Base-by-base conservation (phyloP, 805 yeast species). In the Saccharomycopsis sp. region DNA sequence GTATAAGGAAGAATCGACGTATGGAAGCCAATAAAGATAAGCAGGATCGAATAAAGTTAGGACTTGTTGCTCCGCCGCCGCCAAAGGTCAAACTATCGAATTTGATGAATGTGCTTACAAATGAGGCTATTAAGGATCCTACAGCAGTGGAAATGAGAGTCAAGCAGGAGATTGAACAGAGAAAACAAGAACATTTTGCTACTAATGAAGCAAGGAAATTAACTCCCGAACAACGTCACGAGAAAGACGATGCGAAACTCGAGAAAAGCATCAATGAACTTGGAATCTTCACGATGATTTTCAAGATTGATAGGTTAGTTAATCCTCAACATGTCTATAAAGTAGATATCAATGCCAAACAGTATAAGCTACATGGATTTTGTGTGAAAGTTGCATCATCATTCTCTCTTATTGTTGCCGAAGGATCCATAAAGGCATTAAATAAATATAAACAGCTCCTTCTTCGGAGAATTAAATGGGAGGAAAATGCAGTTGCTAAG, bases 31-130 rank as follows among this genome's bases (percentile, higher is more conserved):
- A 83, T 61, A 84, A 85, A 65, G 94, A 86, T 52, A 77, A 80
- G 58, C 96, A 89, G 67, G 93, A 89, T 64, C 75, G 87, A 52
- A 85, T 92, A 23, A 80, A 84, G 58, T 73, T 89, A 3, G 99
- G 99, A 0, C 72, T 92, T 19, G 89, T 86, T 53, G 87, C 96
- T 0, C 86, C 96, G 3, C 97, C 97, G 0, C 86, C 86, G 3
- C 96, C 97, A 2, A 94, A 93, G 70, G 87, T 94, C 24, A 89
- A 87, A 66, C 74, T 90, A 51, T 82, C 86, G 50, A 94, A 93
- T 68, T 77, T 94, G 70, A 89, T 90, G 91, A 86, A 80, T 65
- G 96, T 90, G 0, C 74, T 87, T 54, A 89, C 97, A 1, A 83
- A 88, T 64, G 96, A 89, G 59, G 89, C 94, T 3, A 86, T 92